Conservation (phyloP, 1,284 basidiomycete genomes). For the Tetrapyrgos nigripes region DNA sequence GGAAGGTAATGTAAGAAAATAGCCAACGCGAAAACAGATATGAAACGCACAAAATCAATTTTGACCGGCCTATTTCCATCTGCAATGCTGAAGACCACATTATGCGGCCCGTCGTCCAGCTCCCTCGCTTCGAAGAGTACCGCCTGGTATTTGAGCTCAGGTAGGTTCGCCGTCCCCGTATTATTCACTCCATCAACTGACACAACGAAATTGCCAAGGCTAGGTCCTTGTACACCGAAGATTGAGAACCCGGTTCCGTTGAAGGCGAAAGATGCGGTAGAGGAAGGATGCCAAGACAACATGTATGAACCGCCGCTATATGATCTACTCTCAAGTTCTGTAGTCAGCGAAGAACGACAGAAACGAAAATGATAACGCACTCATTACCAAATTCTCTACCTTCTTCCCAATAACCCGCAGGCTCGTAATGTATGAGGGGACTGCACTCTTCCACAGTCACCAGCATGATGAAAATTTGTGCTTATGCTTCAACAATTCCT, state of each 20-base stretch:
- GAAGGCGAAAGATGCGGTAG: conserved; percentile 34
- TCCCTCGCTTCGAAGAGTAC: conserved; percentile 32
- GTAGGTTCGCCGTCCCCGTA: conserved; percentile 7
- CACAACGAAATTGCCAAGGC: conserved; percentile 41
- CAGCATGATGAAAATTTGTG: neutral
- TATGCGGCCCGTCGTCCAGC: conserved; percentile 27
- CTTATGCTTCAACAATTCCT: too few species aligned
- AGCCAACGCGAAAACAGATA: neutral
- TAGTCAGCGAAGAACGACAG: too few species aligned
- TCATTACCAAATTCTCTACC: neutral
- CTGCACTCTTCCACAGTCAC: conserved; percentile 23
- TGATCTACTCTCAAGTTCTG: conserved; percentile 15
- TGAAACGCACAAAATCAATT: conserved; percentile 14
- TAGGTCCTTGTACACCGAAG: conserved; percentile 35
- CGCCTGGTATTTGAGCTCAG: conserved; percentile 23
- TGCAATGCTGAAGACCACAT: conserved; percentile 5
- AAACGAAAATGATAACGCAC: neutral
- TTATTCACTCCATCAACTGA: conserved; percentile 32
- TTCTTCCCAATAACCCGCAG: conserved; percentile 23
- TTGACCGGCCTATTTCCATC: conserved; percentile 7
- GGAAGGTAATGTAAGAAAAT: neutral
- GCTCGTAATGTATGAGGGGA: conserved; percentile 26
- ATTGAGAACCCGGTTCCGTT: conserved; percentile 42
- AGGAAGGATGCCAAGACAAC: conserved; percentile 31
- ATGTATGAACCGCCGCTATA: conserved; percentile 39